A percentile compares a stretch with the other conserved stretches of the same genome.
These are phyloP conservation scores for Exidia glandulosa DNA, from an alignment of 768 basidiomycete species.

Conservation along the genomic window DNA sequence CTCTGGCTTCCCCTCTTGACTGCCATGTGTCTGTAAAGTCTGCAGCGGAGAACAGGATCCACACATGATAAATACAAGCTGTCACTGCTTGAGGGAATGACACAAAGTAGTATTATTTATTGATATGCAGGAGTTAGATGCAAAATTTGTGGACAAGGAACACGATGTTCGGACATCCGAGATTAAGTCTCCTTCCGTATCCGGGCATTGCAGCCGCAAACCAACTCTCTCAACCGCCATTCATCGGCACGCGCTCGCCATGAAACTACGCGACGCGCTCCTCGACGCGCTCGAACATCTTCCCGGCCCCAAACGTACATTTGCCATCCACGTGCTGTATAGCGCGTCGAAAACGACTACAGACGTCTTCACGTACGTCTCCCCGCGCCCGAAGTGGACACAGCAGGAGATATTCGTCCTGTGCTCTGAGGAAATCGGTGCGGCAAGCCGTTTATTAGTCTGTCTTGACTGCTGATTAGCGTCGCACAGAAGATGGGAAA, in stretches of 20 bases:
- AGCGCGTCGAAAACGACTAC: constrained; percentile 56
- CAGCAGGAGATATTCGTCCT: constrained; percentile 71
- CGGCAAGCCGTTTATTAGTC: constrained; percentile 11
- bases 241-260: too few relatives aligned
- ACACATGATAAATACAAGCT: too few relatives aligned
- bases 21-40: too few relatives aligned
- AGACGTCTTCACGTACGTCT: constrained; percentile 63
- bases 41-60: too few relatives aligned
- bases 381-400: constrained; percentile 50
- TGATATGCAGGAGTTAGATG: too few relatives aligned
- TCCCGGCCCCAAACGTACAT: constrained; percentile 51
- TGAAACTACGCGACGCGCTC: constrained; percentile 51
- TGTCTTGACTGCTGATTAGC: constrained; percentile 10
- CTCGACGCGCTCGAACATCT: constrained; percentile 42
- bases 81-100: too few relatives aligned
- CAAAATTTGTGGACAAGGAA: too few relatives aligned
- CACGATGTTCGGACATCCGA: neutral
- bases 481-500: constrained; percentile 12
- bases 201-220: too few relatives aligned
- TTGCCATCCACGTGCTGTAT: constrained; percentile 67
- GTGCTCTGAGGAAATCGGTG: constrained; percentile 45
- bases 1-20: too few relatives aligned
- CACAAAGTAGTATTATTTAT: too few relatives aligned
- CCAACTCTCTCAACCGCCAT: neutral
- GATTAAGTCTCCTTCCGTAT: neutral